Base-by-base conservation (phyloP, 2,329 filamentous ascomycete species). In the Xylaria multiplex region DNA sequence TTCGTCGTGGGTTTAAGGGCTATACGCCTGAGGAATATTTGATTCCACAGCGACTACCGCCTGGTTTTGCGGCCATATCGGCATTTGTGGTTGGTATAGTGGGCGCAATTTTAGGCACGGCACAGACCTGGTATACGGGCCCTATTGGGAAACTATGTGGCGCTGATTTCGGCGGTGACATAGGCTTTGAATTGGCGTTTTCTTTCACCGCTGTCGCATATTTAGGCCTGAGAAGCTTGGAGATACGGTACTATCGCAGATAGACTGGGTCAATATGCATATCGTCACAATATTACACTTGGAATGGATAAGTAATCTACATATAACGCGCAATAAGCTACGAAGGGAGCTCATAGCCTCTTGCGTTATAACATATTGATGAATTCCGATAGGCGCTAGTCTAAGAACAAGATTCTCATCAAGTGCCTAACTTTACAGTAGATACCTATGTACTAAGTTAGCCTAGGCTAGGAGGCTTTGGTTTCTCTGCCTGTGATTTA, bases 81-180 rank as follows among this genome's bases (percentile, higher is more conserved):
- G 88, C 90, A 0, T 92, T 92, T 77, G 81, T 81, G 72, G 85
- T 86, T 61, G 91, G 91, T 57, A 79, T 90, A 45, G 82, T 84
- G 14, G 91, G 91, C 14, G 89, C 91, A 72, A 83, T 91, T 2
- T 80, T 86, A 7, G 90, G 91, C 6, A 93, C 93, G 89, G 85
- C 85, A 19, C 90, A 93, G 77, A 77, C 81, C 0, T 93, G 90
- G 89, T 91, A 82, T 70, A 85, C 86, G 0, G 91, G 91, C 0
- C 90, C 90, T 0, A 87, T 93, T 67, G 90, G 89, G 0, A 81
- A 83, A 64, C 79, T 86, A 35, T 88, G 88, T 60, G 84, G 87
- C 46, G 77, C 86, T 22, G 79, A 64, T 9, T 64, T 62, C 16
- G 73, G 72, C 11, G 73, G 73, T 19, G 74, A 75, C 30, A 65